A percentile compares a stretch with the other conserved stretches of the same genome.
phyloP scores from a whole-genome alignment of 2,329 filamentous ascomycete species.

The Dactylellina leptospora region DNA sequence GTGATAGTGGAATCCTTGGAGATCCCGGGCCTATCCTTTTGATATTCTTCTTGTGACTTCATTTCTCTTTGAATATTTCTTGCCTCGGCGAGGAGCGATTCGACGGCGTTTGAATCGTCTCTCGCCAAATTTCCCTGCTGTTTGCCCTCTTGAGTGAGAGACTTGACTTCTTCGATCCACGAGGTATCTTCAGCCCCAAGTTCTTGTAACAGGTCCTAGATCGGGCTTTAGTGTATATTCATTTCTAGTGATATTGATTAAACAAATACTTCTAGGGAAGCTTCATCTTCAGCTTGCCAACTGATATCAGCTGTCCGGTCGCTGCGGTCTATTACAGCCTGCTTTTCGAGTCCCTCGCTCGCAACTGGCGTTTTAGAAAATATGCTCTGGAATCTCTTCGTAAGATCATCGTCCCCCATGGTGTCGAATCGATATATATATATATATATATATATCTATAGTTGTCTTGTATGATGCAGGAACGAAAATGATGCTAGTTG shows the following conservation, averaged over 20 bases:
- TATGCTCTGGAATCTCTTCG: conserved; percentile 49
- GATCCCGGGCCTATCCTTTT: background rate
- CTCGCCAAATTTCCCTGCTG: conserved; percentile 23
- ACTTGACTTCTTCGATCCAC: conserved; percentile 46
- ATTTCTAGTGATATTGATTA: background rate
- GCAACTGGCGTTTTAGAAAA: conserved; percentile 47
- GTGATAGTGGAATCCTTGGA: background rate
- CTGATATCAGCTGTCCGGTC: conserved; percentile 1
- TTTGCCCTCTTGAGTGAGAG: conserved; percentile 37
- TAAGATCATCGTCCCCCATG: conserved; percentile 31
- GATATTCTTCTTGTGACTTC: conserved; percentile 1
- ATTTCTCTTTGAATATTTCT: conserved; percentile 24
- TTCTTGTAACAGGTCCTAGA: conserved; percentile 39
- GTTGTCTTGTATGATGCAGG: conserved; percentile 1
- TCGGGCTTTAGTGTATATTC: background rate
- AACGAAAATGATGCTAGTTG: background rate
- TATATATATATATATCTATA: background rate
- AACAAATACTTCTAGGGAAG: conserved; percentile 38
- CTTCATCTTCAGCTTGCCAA: conserved; percentile 38
- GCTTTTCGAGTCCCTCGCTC: conserved; percentile 22
- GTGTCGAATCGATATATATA: background rate
- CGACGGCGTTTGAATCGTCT: conserved; percentile 34
- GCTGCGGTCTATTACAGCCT: conserved; percentile 1
- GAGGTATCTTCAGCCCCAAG: conserved; percentile 46
- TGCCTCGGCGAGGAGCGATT: conserved; percentile 42